Evolutionary conservation across 2,329 filamentous ascomycete species (phyloP).

Genomic region (Nemania sp.): DNA sequence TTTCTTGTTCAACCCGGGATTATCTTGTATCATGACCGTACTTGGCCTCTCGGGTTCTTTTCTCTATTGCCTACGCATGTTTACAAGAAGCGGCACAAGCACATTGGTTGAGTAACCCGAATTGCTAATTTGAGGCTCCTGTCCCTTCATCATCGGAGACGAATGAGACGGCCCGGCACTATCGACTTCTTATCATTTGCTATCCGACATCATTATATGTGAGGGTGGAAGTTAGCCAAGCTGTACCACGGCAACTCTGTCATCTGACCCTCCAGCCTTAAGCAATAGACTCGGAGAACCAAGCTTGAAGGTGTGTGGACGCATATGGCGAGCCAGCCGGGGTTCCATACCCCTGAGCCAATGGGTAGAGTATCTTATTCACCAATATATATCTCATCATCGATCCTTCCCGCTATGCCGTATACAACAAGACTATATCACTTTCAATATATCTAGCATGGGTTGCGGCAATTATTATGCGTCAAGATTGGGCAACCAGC

Average conservation of each 20-base stretch:
- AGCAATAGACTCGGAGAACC: neutral
- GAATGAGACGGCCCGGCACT: conserved; percentile 11
- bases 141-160: conserved; percentile 5
- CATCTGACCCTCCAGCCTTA: conserved; percentile 13
- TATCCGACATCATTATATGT: conserved; percentile 9
- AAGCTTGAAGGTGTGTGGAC: neutral
- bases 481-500: conserved; percentile 16
- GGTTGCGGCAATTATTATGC: neutral
- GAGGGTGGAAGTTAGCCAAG: conserved; percentile 10
- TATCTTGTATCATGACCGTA: neutral
- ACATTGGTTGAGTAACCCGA: conserved; percentile 6
- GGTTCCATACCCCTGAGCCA: neutral
- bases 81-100: conserved; percentile 3
- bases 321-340: conserved; percentile 5
- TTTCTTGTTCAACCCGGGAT: conserved; percentile 7
- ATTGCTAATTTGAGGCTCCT: conserved; percentile 12
- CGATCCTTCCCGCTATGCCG: neutral
- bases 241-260: conserved; percentile 17
- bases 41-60: conserved; percentile 12
- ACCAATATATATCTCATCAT: neutral
- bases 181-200: conserved; percentile 5
- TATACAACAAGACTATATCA: neutral
- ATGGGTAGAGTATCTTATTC: neutral
- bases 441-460: conserved; percentile 2
- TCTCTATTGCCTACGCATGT: neutral